Conservation (phyloP, 306 rosid species). For the Prinsepia uniflora region DNA sequence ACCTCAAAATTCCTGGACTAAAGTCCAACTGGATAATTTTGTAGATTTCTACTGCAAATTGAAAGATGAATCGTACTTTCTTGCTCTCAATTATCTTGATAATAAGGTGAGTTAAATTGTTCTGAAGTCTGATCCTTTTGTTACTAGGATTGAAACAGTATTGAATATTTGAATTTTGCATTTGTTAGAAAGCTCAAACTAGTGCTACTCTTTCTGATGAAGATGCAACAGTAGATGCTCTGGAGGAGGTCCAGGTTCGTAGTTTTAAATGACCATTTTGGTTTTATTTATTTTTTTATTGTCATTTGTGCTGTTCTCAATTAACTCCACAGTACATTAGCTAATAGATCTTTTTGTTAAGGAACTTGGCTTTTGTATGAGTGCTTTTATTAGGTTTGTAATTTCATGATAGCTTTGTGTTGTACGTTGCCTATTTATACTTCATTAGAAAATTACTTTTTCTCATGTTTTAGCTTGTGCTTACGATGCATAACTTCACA, state of each 20-base stretch:
- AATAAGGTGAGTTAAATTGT: slow-evolving; percentile 50
- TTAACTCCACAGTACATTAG: not conserved
- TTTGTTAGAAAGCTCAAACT: slow-evolving; percentile 51
- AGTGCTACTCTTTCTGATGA: slow-evolving; percentile 47
- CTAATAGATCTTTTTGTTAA: not conserved
- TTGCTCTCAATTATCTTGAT: slow-evolving; percentile 49
- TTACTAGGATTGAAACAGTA: slow-evolving; percentile 10
- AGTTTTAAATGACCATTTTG: slow-evolving; percentile 15
- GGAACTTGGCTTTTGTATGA: not conserved
- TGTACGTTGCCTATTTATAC: not conserved
- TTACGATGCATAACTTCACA: not conserved
- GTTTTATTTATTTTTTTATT: not conserved
- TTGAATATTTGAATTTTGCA: slow-evolving; percentile 31
- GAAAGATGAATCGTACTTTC: slow-evolving; percentile 51
- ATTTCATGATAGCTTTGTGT: not conserved
- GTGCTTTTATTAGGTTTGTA: not conserved
- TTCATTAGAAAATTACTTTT: not conserved
- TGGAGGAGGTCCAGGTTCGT: slow-evolving; percentile 70
- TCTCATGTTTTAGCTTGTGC: not conserved
- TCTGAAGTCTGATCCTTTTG: slow-evolving; percentile 19
- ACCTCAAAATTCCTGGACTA: slow-evolving; percentile 24
- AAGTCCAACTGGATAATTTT: slow-evolving; percentile 43
- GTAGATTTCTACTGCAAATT: slow-evolving; percentile 61
- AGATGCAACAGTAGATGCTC: slow-evolving; percentile 41
- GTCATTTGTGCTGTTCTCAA: not conserved